Conservation (phyloP, 257 asterid genomes). For the Salvia splendens region DNA sequence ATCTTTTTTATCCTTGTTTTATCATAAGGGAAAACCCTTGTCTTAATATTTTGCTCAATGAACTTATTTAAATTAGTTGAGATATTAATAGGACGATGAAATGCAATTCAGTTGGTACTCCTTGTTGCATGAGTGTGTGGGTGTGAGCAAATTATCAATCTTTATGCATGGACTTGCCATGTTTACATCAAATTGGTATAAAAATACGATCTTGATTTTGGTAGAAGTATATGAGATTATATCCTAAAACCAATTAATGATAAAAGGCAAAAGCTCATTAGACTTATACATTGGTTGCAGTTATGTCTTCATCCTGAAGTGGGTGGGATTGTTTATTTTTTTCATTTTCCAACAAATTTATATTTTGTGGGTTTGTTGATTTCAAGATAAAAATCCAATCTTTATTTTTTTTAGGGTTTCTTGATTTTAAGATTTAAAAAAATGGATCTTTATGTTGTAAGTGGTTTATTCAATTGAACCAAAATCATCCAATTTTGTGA, state of each 20-base stretch:
- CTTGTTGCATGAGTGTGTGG: too few relatives aligned
- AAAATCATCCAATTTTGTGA: neutral
- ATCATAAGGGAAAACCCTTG: slow-evolving; percentile 7
- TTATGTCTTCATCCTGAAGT: too few relatives aligned
- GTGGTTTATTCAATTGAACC: too few relatives aligned
- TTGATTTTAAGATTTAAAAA: neutral
- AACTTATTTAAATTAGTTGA: too few relatives aligned
- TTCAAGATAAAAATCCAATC: neutral
- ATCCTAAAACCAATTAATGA: too few relatives aligned
- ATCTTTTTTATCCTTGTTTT: neutral
- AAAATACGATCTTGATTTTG: neutral
- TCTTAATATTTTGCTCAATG: neutral
- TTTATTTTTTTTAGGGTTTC: neutral
- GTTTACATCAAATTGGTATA: neutral
- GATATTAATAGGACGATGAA: too few relatives aligned
- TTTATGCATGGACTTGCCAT: neutral
- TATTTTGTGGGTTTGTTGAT: neutral
- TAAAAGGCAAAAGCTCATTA: too few relatives aligned
- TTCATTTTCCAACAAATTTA: too few relatives aligned
- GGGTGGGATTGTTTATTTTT: too few relatives aligned
- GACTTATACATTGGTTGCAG: too few relatives aligned
- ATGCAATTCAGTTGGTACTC: neutral
- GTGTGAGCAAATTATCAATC: neutral
- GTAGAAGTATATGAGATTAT: too few relatives aligned
- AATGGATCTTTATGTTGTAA: too few relatives aligned